Conservation (phyloP, 2,329 filamentous ascomycete genomes). For the Aspergillus glaucus region DNA sequence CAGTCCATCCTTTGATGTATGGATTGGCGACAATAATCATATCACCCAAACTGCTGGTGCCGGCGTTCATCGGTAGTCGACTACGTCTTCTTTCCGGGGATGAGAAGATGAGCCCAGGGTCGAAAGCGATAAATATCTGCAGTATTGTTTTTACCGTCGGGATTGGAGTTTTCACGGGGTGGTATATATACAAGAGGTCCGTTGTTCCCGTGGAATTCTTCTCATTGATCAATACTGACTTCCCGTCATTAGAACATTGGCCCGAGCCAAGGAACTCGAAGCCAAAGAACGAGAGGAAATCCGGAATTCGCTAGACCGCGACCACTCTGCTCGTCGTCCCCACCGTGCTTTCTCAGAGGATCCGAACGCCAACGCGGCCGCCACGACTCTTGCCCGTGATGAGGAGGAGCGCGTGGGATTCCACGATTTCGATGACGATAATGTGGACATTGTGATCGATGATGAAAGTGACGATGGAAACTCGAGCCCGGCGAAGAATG, state of each 20-base stretch:
- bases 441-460: conserved; percentile 38
- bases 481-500: conserved; percentile 16
- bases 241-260: conserved; percentile 36
- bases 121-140: conserved; percentile 76
- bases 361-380: conserved; percentile 34
- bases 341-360: conserved; percentile 34
- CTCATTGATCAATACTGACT: background rate
- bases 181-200: conserved; percentile 70
- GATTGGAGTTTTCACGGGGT: conserved; percentile 70
- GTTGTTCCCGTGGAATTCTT: background rate
- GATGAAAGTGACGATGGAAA: conserved; percentile 30
- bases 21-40: conserved; percentile 75
- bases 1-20: conserved; percentile 69
- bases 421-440: conserved; percentile 33
- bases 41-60: conserved; percentile 80
- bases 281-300: conserved; percentile 40
- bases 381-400: conserved; percentile 34
- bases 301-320: conserved; percentile 27
- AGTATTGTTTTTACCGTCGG: conserved; percentile 67
- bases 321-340: conserved; percentile 29
- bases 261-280: conserved; percentile 44
- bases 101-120: conserved; percentile 71
- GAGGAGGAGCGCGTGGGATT: conserved; percentile 41
- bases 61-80: conserved; percentile 84
- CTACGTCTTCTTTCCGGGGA: conserved; percentile 79